These are phyloP conservation scores for Metschnikowia picachoensis DNA, from an alignment of 805 yeast genomes.

Conservation along the genomic window DNA sequence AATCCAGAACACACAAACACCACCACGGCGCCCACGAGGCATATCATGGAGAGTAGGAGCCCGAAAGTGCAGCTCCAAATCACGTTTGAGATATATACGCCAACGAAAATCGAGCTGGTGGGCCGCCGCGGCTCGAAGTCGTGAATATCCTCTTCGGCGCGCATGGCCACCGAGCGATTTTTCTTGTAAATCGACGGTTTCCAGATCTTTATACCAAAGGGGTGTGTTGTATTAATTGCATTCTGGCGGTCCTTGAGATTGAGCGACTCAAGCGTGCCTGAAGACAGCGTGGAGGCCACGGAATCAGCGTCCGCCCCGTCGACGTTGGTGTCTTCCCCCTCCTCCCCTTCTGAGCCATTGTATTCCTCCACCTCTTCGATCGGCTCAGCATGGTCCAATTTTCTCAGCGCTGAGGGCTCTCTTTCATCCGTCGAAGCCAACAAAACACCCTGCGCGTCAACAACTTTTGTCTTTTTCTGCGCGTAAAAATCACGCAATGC, in stretches of 20 bases:
- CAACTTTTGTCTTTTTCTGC: slow-evolving; percentile 17
- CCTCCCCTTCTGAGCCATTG: slow-evolving; percentile 1
- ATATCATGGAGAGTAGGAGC: slow-evolving; percentile 49
- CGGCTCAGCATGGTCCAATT: neutral
- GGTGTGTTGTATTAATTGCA: slow-evolving; percentile 95
- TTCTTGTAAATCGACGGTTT: slow-evolving; percentile 96
- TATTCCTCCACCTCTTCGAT: slow-evolving; percentile 8
- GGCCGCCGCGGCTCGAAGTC: slow-evolving; percentile 50
- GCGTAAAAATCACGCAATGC: slow-evolving; percentile 48
- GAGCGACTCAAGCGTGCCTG: slow-evolving; percentile 70
- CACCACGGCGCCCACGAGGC: slow-evolving; percentile 46
- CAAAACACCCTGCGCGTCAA: slow-evolving; percentile 3
- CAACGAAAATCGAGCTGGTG: slow-evolving; percentile 51
- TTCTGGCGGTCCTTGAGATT: slow-evolving; percentile 90
- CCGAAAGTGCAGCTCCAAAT: slow-evolving; percentile 80
- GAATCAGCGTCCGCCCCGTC: slow-evolving; percentile 25
- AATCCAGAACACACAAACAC: slow-evolving; percentile 40
- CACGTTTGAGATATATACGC: slow-evolving; percentile 63
- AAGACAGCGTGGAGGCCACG: slow-evolving; percentile 25
- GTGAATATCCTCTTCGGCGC: slow-evolving; percentile 93
- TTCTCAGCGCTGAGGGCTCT: no score
- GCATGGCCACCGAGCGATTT: slow-evolving; percentile 81
- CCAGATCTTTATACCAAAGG: slow-evolving; percentile 98
- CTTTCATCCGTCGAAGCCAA: neutral
- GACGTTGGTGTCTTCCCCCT: slow-evolving; percentile 4